Percentiles rank a stretch among this genome's conserved stretches.
Evolutionary conservation across 208 protist genomes (phyloP).

Genomic region (Leishmania aethiopica): DNA sequence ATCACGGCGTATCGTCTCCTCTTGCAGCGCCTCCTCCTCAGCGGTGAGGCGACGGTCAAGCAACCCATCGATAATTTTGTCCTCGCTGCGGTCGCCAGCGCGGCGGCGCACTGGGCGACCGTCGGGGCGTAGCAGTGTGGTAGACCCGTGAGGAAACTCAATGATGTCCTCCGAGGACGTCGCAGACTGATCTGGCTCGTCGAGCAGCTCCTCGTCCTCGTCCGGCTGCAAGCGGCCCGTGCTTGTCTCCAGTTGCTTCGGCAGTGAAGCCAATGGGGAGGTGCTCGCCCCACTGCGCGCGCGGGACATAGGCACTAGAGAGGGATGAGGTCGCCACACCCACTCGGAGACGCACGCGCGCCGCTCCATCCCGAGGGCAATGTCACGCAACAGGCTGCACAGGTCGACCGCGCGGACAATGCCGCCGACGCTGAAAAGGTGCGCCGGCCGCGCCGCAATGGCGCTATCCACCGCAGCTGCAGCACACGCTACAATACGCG

Average conservation of each 20-base stretch:
- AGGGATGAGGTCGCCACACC: slow-evolving; percentile 11
- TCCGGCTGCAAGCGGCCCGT: slow-evolving; percentile 11
- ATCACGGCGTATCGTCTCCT: slow-evolving; percentile 50
- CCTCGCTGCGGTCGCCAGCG: slow-evolving; percentile 12
- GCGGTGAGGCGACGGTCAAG: slow-evolving; percentile 11
- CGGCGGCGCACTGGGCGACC: slow-evolving; percentile 29
- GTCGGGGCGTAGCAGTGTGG: slow-evolving; percentile 33
- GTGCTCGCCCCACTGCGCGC: background rate
- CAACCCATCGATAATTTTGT: slow-evolving; percentile 18
- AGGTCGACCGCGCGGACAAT: slow-evolving; percentile 41
- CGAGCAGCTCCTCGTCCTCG: slow-evolving; percentile 28
- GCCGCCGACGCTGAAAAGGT: slow-evolving; percentile 50
- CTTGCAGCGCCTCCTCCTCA: slow-evolving; percentile 33
- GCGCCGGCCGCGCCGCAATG: slow-evolving; percentile 29
- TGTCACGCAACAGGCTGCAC: slow-evolving; percentile 38
- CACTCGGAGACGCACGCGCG: slow-evolving; percentile 48
- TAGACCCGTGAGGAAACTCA: slow-evolving; percentile 49
- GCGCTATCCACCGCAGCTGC: slow-evolving; percentile 35
- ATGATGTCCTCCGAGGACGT: slow-evolving; percentile 45
- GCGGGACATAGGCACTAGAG: background rate
- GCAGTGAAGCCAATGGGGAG: slow-evolving; percentile 2
- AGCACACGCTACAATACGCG: slow-evolving; percentile 48
- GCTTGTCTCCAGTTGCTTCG: slow-evolving; percentile 1
- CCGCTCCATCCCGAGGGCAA: slow-evolving; percentile 49
- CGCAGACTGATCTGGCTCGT: slow-evolving; percentile 5